Evolutionary conservation across 148 eudicot genomes (phyloP), one percentile per base, ranked within the genome.

Genomic region (Heliosperma pusillum): DNA sequence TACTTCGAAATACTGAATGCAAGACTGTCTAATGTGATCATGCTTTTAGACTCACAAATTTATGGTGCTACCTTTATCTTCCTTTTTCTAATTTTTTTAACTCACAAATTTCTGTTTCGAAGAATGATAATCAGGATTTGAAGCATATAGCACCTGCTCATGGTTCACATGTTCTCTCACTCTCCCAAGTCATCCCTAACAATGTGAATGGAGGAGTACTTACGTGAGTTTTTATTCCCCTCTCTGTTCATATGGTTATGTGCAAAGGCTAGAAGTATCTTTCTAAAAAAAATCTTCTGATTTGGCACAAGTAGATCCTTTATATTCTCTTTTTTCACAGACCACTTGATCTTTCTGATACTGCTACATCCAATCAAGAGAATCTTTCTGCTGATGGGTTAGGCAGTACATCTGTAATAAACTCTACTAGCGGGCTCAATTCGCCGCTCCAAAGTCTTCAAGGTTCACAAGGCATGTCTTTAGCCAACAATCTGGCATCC

Each of bases 281-380:
- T 69, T 56, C 62, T 30, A 29, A 29, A 3, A 3, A 11, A 22
- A 8, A 59, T 47, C 3, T 66, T 22, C 42, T 73, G 56, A 45
- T 7, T 77, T 81, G 17, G 24, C 52, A 22, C 72, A 26, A 65
- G 27, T 25, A 30, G 19, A 22, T 19, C 33, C 26, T 19, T 13
- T 65, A 8, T 30, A 4, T 65, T 66, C 55, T 61, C 55, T 22
- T 79, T 77, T 74, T 21, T 65, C 55, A 81, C 85, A 94, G 98
- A 84, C 98, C 98, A 73, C 90, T 88, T 72, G 98, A 90, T 81
- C 88, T 94, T 22, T 88, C 90, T 80, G 96, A 94, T 77, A 70
- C 83, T 74, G 79, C 80, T 80, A 65, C 77, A 75, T 72, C 96
- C 68, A 88, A 84, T 76, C 83, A 90, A 15, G 98, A 94, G 77